phyloP scores from a whole-genome alignment of 179 eudicot species.

The Silene noctiflora region DNA sequence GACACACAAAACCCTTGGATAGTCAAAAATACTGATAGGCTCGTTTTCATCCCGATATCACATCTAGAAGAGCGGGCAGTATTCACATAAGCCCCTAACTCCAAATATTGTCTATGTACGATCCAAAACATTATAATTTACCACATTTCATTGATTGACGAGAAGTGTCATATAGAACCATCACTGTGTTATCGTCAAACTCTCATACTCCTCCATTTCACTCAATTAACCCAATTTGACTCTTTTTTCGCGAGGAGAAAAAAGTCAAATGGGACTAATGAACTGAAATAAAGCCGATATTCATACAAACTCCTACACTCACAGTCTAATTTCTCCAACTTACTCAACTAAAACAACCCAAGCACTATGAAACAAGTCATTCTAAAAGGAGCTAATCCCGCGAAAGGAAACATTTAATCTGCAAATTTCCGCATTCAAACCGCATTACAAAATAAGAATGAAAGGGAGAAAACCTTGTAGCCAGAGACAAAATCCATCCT shows the following conservation, averaged over 20 bases:
- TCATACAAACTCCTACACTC: background rate
- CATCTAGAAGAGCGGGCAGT: too few species aligned
- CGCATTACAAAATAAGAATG: background rate
- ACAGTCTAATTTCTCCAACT: background rate
- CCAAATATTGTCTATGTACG: background rate
- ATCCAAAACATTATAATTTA: background rate
- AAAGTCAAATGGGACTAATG: too few species aligned
- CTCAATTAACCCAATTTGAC: background rate
- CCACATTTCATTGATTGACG: background rate
- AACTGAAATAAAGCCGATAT: too few species aligned
- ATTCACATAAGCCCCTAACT: background rate
- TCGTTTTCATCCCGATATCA: too few species aligned
- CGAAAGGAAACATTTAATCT: background rate
- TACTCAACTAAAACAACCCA: background rate
- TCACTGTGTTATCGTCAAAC: background rate
- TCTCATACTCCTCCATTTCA: background rate
- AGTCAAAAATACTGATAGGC: background rate
- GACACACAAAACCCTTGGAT: background rate
- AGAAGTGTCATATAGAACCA: background rate
- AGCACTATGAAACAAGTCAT: background rate
- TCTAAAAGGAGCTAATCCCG: background rate
- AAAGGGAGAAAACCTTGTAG: constrained; percentile 8
- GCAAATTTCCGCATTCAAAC: background rate
- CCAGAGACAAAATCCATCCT: constrained; percentile 19
- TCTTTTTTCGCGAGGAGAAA: too few species aligned